Conservation (phyloP, 306 rosid species). For the Malus domestica region ASM211411v1 NC_041800.1:32840733-32841232, state of each 20-base stretch:
- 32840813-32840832: constrained; percentile 38
- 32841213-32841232: constrained; percentile 53
- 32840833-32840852: constrained; percentile 49
- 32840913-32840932: background rate
- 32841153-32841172: constrained; percentile 57
- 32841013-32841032: constrained; percentile 39
- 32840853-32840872: constrained; percentile 35
- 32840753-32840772: constrained; percentile 47
- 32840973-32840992: constrained; percentile 43
- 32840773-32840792: constrained; percentile 65
- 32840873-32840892: background rate
- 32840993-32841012: constrained; percentile 60
- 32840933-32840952: background rate
- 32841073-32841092: background rate
- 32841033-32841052: background rate
- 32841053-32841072: background rate
- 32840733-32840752: constrained; percentile 60
- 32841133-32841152: constrained; percentile 34
- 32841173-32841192: constrained; percentile 43
- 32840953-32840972: constrained; percentile 62
- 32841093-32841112: constrained; percentile 18
- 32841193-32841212: constrained; percentile 84
- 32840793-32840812: constrained; percentile 46
- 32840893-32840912: background rate
- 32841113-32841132: constrained; percentile 21